Evolutionary conservation across 495 filamentous ascomycete genomes (phyloP), one percentile per base, ranked within the genome.

Genomic region (Hypoxylon fragiforme): DNA sequence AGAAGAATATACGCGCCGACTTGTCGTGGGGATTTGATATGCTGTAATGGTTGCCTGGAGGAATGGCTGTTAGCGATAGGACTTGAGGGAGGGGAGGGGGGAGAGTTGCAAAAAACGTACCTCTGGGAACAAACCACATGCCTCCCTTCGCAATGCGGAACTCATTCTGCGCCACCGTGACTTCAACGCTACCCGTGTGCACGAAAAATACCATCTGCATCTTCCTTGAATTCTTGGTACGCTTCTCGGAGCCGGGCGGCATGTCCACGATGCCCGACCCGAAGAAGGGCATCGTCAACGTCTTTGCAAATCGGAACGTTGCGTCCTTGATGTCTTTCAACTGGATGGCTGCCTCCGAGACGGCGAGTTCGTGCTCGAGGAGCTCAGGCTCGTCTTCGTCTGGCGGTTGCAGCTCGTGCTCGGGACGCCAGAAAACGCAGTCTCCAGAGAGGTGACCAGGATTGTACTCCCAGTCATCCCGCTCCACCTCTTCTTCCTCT

Each of bases 201-300:
- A 98, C 87, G 67, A 94, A 97, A 65, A 98, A 97, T 0, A 87
- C 86, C 85, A 97, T 89, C 57, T 96, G 91, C 87, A 96, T 96
- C 70, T 87, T 90, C 44, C 92, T 81, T 3, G 86, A 85, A 62
- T 95, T 96, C 77, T 97, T 98, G 13, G 83, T 80, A 56, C 86
- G 80, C 79, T 98, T 98, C 40, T 85, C 77, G 13, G 85, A 85
- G 3, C 86, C 85, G 1, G 89, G 85, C 4, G 90, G 89, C 13
- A 98, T 72, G 40, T 97, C 91, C 22, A 98, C 86, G 46, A 97
- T 82, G 0, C 94, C 94, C 2, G 85, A 83, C 30, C 91, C 92
- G 59, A 96, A 88, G 74, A 94, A 96, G 1, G 86, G 81, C 32
- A 88, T 76, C 37, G 84, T 90, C 19, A 92, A 80, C 35, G 91